Conservation (phyloP, 2,329 filamentous ascomycete genomes). For the Elsinoe necatrix region DNA sequence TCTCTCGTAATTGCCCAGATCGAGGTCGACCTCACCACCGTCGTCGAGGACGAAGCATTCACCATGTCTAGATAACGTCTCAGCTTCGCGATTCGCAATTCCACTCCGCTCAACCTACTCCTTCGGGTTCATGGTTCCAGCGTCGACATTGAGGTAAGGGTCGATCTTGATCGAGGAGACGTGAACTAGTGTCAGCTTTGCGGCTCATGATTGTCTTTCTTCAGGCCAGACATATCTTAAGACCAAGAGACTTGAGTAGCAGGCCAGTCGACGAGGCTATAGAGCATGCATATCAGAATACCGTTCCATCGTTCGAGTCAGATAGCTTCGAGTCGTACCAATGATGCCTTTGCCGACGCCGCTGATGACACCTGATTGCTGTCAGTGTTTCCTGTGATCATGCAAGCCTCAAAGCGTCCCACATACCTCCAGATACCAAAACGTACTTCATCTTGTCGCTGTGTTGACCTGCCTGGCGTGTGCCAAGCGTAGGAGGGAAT, state of each 20-base stretch:
- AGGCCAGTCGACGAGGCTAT: constrained; percentile 62
- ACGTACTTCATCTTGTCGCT: constrained; percentile 67
- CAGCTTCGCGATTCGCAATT: background rate
- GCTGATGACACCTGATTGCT: constrained; percentile 44
- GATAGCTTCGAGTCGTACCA: constrained; percentile 38
- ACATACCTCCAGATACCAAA: constrained; percentile 66
- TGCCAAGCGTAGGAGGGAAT: constrained; percentile 36
- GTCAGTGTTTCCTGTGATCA: constrained; percentile 4
- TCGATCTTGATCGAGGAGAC: constrained; percentile 63
- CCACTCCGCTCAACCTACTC: constrained; percentile 37
- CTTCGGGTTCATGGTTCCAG: constrained; percentile 61
- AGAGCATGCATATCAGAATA: constrained; percentile 27
- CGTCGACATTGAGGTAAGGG: constrained; percentile 68
- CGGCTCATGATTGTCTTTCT: background rate
- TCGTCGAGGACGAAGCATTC: constrained; percentile 84
- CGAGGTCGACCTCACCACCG: constrained; percentile 67
- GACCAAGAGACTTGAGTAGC: constrained; percentile 69
- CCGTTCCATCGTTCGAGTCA: constrained; percentile 11
- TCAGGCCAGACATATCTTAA: constrained; percentile 55
- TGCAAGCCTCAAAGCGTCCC: background rate
- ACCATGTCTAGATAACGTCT: constrained; percentile 53
- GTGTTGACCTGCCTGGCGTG: constrained; percentile 32
- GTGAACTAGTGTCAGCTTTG: constrained; percentile 33
- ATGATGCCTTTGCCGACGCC: constrained; percentile 60
- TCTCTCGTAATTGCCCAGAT: constrained; percentile 68